Evolutionary conservation across 2,329 filamentous ascomycete species (phyloP), one percentile per base, ranked within the genome.

Genomic region (Curvularia lunata): DNA sequence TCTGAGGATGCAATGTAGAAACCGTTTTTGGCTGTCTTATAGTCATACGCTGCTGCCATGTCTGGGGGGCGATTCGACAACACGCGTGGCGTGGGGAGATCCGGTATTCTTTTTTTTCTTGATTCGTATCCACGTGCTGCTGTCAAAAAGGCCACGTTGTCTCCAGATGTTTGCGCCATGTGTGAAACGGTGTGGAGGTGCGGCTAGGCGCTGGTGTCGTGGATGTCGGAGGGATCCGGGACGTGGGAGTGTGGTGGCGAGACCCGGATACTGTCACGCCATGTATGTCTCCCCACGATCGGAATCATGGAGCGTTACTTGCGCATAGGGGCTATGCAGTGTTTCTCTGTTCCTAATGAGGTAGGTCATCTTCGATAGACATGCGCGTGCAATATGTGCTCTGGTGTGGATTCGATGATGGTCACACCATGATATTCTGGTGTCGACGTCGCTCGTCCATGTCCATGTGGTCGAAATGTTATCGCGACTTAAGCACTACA

Each of bases 281-380:
- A 59, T 34, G 13, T 25, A 10, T 53, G 34, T 59, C 56, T 58
- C 51, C 23, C 61, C 58, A 63, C 54, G 23, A 23, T 18, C 27
- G 13, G 1, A 16, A 25, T 13, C 12, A 28, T 48, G 30, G 37
- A 2, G 40, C 34, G 28, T 19, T 16, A 32, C 18, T 5, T 48
- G 27, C 30, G 10, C 47, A 32, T 13, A 30, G 7, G n/a, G 19
- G 8, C 10, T 8, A 23, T 37, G 18, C 30, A 16, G 23, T 9
- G 32, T 43, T 55, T 19, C 41, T 28, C 37, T 18, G 10, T 13
- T 25, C 23, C 21, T 30, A 13, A 18, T 18, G 13, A 9, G 34
- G 34, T 18, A 37, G 34, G 34, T 34, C 32, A 16, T 6, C 12
- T 34, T 16, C 13, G 5, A 6, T 37, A 5, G 7, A 37, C 16